Conservation (phyloP, 2,329 filamentous ascomycete species). For the Talaromyces sp. region DNA sequence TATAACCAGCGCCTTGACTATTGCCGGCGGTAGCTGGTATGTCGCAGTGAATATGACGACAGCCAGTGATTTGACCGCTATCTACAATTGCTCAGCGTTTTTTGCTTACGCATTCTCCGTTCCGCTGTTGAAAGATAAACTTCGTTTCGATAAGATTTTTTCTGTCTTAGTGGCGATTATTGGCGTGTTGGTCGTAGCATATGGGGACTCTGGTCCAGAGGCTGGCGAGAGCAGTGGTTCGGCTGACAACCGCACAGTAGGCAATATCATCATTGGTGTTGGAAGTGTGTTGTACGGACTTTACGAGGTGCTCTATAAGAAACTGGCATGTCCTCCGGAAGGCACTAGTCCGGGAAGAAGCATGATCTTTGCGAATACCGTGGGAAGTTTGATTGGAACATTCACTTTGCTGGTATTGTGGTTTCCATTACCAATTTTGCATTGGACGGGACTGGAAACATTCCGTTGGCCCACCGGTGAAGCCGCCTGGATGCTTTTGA, state of each 20-base stretch:
- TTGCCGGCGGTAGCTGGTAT: slow-evolving; percentile 94
- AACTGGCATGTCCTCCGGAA: slow-evolving; percentile 86
- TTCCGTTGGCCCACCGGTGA: slow-evolving; percentile 79
- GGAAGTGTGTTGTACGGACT: slow-evolving; percentile 92
- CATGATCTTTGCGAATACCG: slow-evolving; percentile 92
- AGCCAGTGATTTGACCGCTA: slow-evolving; percentile 89
- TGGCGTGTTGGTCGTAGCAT: slow-evolving; percentile 91
- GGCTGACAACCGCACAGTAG: slow-evolving; percentile 67
- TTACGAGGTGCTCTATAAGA: slow-evolving; percentile 97
- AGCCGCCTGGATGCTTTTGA: slow-evolving; percentile 73
- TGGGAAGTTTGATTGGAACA: slow-evolving; percentile 78
- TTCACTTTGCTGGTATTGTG: slow-evolving; percentile 88
- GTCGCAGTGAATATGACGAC: slow-evolving; percentile 91
- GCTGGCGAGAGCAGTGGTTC: slow-evolving; percentile 37
- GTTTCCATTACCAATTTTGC: slow-evolving; percentile 84
- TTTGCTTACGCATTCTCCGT: slow-evolving; percentile 98
- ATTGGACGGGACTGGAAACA: slow-evolving; percentile 71
- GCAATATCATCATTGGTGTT: slow-evolving; percentile 87
- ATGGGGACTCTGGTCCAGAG: slow-evolving; percentile 65
- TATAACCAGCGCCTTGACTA: slow-evolving; percentile 79
- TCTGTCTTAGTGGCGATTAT: slow-evolving; percentile 83
- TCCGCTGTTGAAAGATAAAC: slow-evolving; percentile 77
- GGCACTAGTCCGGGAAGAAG: slow-evolving; percentile 80
- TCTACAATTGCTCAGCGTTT: slow-evolving; percentile 99
- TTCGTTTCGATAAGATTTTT: slow-evolving; percentile 78